phyloP scores from a whole-genome alignment of 2,329 filamentous ascomycete species.

The Thielaviopsis ethacetica region DNA sequence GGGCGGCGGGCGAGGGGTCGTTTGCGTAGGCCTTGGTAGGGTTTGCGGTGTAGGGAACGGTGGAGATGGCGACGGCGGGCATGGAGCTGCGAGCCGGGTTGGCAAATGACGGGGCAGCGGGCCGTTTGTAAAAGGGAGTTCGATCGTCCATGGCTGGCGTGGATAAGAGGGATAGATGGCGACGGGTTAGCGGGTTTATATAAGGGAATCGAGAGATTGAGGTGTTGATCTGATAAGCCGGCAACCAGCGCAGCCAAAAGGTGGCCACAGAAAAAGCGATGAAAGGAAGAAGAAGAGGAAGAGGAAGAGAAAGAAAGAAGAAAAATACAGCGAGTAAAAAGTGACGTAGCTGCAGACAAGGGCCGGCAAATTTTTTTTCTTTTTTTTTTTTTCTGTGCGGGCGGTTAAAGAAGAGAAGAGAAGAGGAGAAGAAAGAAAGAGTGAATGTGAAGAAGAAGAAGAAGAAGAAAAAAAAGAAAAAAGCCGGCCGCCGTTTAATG shows the following conservation, averaged over 20 bases:
- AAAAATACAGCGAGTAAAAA: neutral
- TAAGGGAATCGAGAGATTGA: too few species aligned
- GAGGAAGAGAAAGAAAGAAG: neutral
- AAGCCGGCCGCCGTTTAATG: neutral
- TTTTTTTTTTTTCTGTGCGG: too few species aligned
- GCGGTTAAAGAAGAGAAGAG: neutral
- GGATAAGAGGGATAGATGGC: too few species aligned
- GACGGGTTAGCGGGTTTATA: too few species aligned
- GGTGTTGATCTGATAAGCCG: too few species aligned
- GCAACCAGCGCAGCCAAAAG: neutral
- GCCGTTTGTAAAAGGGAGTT: conserved; percentile 14
- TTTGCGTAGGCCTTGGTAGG: neutral
- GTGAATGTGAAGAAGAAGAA: neutral
- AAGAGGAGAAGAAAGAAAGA: neutral
- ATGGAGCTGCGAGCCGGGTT: conserved; percentile 37
- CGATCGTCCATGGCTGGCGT: neutral
- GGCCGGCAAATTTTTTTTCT: neutral
- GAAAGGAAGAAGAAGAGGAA: neutral
- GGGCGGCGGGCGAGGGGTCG: neutral
- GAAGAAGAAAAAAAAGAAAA: neutral
- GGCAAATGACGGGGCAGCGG: conserved; percentile 26
- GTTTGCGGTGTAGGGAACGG: neutral
- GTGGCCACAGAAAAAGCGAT: neutral
- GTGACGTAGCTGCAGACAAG: conserved; percentile 8
- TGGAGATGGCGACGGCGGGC: conserved; percentile 22